A percentile compares a stretch with the other conserved stretches of the same genome.
These are phyloP conservation scores for Aspergillus proliferans DNA, from an alignment of 2,329 filamentous ascomycete species.

Conservation along the genomic window DNA sequence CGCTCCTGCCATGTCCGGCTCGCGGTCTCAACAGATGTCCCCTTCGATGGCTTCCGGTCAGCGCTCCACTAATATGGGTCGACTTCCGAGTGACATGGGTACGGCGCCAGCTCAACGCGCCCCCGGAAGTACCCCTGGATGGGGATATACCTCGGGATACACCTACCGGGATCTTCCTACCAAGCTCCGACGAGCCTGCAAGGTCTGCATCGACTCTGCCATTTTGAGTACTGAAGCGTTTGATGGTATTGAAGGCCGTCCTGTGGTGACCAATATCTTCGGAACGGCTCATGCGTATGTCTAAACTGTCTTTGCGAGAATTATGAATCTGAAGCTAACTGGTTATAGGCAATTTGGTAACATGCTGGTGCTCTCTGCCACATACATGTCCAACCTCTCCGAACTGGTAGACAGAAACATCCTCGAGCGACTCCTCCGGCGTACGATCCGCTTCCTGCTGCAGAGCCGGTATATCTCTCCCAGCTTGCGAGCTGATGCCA, in stretches of 20 bases:
- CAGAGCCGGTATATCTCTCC: slow-evolving; percentile 67
- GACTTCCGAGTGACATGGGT: slow-evolving; percentile 29
- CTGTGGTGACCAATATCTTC: slow-evolving; percentile 92
- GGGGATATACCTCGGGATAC: slow-evolving; percentile 5
- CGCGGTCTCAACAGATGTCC: slow-evolving; percentile 31
- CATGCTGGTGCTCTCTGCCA: slow-evolving; percentile 79
- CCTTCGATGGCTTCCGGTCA: slow-evolving; percentile 27
- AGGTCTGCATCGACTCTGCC: slow-evolving; percentile 63
- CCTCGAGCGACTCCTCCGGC: slow-evolving; percentile 57
- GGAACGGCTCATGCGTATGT: slow-evolving; percentile 94
- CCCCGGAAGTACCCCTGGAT: background rate
- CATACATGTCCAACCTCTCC: slow-evolving; percentile 62
- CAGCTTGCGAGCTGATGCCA: slow-evolving; percentile 65
- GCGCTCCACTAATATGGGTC: slow-evolving; percentile 24
- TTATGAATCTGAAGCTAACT: too few relatives aligned
- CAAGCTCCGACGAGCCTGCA: slow-evolving; percentile 51
- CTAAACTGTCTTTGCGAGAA: background rate
- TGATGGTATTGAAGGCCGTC: slow-evolving; percentile 55
- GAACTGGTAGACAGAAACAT: slow-evolving; percentile 51
- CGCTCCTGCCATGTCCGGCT: slow-evolving; percentile 17
- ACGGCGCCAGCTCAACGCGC: slow-evolving; percentile 17
- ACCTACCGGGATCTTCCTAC: slow-evolving; percentile 25
- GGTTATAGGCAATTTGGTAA: slow-evolving; percentile 84
- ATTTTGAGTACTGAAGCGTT: slow-evolving; percentile 83
- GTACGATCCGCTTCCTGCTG: slow-evolving; percentile 70